Evolutionary conservation across 106 monocot species (phyloP).

Genomic region (Cymbidium sinense): DNA sequence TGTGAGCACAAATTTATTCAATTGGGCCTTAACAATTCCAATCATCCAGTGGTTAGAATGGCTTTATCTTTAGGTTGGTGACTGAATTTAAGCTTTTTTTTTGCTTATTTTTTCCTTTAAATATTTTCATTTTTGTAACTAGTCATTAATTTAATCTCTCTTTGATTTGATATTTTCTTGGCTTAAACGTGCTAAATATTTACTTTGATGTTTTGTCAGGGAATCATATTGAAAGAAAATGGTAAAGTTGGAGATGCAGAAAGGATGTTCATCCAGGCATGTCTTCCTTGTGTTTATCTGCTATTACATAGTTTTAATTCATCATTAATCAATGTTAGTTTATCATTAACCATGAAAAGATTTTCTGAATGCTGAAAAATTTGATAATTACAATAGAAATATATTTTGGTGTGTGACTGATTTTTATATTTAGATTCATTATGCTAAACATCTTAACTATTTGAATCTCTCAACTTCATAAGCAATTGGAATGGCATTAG

Average conservation of each 20-base stretch:
- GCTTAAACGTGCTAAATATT: not conserved
- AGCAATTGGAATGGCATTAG: no score
- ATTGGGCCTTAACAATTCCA: not conserved
- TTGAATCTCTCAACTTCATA: no score
- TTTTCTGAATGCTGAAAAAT: no score
- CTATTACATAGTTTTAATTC: no score
- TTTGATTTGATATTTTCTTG: not conserved
- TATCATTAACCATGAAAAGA: no score
- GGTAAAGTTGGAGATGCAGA: constrained; percentile 77
- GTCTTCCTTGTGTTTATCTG: not conserved
- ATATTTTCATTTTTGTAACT: not conserved
- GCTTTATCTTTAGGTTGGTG: not conserved
- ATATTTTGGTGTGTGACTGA: no score
- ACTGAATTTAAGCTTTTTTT: not conserved
- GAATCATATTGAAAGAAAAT: constrained; percentile 91
- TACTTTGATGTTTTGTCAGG: constrained; percentile 30
- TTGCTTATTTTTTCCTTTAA: not conserved
- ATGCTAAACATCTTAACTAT: not conserved
- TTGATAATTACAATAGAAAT: no score
- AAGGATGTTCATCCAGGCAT: constrained; percentile 92
- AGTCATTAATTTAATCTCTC: not conserved
- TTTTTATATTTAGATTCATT: not conserved
- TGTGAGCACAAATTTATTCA: not conserved
- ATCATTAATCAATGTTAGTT: no score
- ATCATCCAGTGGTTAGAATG: no score